Evolutionary conservation across 2,329 filamentous ascomycete genomes (phyloP).

Genomic region (Sporothrix luriei): DNA sequence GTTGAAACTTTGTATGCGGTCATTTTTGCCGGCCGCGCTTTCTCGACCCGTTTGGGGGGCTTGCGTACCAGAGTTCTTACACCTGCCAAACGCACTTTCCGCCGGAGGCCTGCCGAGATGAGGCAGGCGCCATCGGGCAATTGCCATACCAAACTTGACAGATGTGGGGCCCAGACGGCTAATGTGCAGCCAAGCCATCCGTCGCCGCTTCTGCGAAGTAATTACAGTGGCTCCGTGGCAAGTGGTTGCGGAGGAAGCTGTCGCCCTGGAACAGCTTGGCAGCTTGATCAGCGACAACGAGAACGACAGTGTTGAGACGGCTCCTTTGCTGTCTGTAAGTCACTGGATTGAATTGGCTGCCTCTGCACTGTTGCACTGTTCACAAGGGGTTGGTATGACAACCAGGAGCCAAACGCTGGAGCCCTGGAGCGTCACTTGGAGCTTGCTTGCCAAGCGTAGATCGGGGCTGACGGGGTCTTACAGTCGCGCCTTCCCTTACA

Average conservation of each 20-base stretch:
- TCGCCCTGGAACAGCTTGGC: constrained; percentile 23
- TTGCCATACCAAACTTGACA: neutral
- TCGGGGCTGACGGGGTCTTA: too few relatives aligned
- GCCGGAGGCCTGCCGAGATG: neutral
- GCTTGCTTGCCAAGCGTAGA: constrained; percentile 2
- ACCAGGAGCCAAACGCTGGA: neutral
- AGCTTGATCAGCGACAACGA: constrained; percentile 14
- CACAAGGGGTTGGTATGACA: neutral
- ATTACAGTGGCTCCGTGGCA: too few relatives aligned
- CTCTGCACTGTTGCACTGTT: constrained; percentile 9
- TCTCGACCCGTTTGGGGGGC: neutral
- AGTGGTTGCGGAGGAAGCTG: neutral
- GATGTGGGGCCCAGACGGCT: neutral
- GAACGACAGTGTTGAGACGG: neutral
- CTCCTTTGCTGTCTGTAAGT: neutral
- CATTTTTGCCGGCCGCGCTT: neutral
- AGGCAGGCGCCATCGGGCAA: constrained; percentile 1
- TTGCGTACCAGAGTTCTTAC: neutral
- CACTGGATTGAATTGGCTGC: constrained; percentile 4
- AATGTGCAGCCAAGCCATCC: neutral
- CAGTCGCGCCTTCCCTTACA: constrained; percentile 25
- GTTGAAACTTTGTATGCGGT: neutral
- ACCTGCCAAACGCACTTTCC: neutral
- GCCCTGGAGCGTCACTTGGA: too few relatives aligned
- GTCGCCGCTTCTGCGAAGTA: neutral